Evolutionary conservation across 305 asterid species (phyloP).

Genomic region (Solanum hybrid): DNA sequence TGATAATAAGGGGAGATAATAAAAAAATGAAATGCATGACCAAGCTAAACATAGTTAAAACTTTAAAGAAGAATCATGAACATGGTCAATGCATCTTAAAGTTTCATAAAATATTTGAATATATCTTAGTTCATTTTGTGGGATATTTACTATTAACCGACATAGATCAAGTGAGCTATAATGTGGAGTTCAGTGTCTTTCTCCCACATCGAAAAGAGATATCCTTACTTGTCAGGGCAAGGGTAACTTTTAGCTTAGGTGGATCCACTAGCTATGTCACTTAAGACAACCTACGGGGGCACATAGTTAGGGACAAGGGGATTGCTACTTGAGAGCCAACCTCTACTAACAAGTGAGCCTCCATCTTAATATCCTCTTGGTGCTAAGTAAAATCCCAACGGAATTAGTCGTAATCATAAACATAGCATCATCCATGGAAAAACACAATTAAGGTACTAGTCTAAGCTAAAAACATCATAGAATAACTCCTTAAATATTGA

Average conservation of each 20-base stretch:
- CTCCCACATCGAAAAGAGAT: too few species aligned
- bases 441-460: neutral
- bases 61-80: neutral
- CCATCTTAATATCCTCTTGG: neutral
- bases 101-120: neutral
- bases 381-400: neutral
- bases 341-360: neutral
- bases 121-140: neutral
- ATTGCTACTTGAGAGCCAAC: neutral
- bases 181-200: neutral
- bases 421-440: neutral
- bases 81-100: neutral
- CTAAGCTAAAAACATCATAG: neutral
- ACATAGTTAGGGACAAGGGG: neutral
- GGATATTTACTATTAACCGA: neutral
- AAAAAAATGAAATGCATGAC: neutral
- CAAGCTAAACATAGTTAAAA: neutral
- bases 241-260: neutral
- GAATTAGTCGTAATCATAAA: neutral
- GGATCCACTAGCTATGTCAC: neutral
- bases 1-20: neutral
- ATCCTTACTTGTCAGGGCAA: neutral
- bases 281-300: neutral
- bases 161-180: neutral
- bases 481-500: neutral